Evolutionary conservation across 2,329 filamentous ascomycete genomes (phyloP), one percentile per base, ranked within the genome.

Genomic region (Colletotrichum zoysiae): DNA sequence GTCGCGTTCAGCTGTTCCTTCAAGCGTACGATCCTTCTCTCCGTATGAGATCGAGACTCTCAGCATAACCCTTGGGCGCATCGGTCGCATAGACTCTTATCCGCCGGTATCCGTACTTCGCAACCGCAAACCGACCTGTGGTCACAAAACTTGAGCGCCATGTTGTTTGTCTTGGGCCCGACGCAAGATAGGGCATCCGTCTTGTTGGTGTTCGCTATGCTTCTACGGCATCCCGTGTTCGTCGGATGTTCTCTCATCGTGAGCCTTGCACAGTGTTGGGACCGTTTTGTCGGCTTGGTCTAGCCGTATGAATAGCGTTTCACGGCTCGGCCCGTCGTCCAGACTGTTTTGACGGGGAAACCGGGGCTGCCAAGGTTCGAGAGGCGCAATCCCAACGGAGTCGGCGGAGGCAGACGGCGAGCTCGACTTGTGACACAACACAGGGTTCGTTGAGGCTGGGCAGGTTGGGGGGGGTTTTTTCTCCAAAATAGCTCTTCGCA

Each of bases 81-180:
- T 30, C 68, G 55, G 35, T 62, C 57, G 67, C 73, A 76, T 60
- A 74, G 68, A 33, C 65, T 74, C 35, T 75, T 71, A 55, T 66
- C 73, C 48, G 72, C 71, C 16, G 74, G 66, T 60, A 75, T 71
- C 20, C 70, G 66, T 51, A 67, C 63, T 42, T 66, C 50, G 61
- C 75, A 76, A 16, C 65, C 67, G 62, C 75, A 75, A 40, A 71
- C 69, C 42, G 58, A 55, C 20, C 74, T 55, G 69, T 76, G 74
- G 53, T 75, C 75, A 50, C 75, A 76, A 26, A 67, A 66, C 57
- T 76, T 76, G 46, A 74, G 56, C 59, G 75, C 66, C 74, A 76
- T 76, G 14, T 38, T 40, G 57, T 62, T 53, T 46, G 61, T 58
- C 48, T 58, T 30, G 26, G 67, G 70, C 53, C 61, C 23, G 62